Percentiles rank a stretch among this genome's conserved stretches.
Conservation (phyloP, 1,139 yeast species). For the Saccharomyces uvarum region DNA sequence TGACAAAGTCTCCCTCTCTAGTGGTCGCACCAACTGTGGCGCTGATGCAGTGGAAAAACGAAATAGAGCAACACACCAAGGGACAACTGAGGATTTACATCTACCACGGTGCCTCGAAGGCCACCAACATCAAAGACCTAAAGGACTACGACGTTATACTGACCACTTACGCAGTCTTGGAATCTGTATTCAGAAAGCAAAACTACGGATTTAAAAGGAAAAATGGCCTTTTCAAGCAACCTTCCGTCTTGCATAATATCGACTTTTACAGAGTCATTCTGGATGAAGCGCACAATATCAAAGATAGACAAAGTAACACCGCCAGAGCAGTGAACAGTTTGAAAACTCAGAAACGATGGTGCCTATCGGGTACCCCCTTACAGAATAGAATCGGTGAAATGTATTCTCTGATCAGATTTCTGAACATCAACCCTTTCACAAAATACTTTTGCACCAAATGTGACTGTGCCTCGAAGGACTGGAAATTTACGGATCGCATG, state of each 20-base stretch:
- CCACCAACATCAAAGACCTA: slow-evolving; percentile 49
- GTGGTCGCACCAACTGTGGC: slow-evolving; percentile 98
- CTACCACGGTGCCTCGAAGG: slow-evolving; percentile 80
- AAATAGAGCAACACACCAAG: slow-evolving; percentile 75
- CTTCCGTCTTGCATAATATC: slow-evolving; percentile 65
- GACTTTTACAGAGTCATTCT: slow-evolving; percentile 79
- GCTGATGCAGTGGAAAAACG: slow-evolving; percentile 93
- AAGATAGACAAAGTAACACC: slow-evolving; percentile 87
- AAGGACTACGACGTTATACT: slow-evolving; percentile 68
- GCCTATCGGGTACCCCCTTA: slow-evolving; percentile 90
- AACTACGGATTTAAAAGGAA: slow-evolving; percentile 75
- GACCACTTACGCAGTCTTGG: slow-evolving; percentile 87
- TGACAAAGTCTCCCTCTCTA: slow-evolving; percentile 59
- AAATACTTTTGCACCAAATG: slow-evolving; percentile 87
- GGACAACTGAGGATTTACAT: slow-evolving; percentile 59
- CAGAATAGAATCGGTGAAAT: slow-evolving; percentile 95
- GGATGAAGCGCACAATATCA: slow-evolving; percentile 96
- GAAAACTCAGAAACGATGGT: slow-evolving; percentile 70
- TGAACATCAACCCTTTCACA: slow-evolving; percentile 79
- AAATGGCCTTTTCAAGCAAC: slow-evolving; percentile 61
- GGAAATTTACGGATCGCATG: slow-evolving; percentile 78
- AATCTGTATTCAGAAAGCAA: slow-evolving; percentile 78
- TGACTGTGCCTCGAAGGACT: slow-evolving; percentile 68
- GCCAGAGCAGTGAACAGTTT: slow-evolving; percentile 82
- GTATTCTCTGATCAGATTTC: slow-evolving; percentile 79